Evolutionary conservation across 1,139 yeast species (phyloP), one percentile per base, ranked within the genome.

Genomic region (Suhomyces taliae): DNA sequence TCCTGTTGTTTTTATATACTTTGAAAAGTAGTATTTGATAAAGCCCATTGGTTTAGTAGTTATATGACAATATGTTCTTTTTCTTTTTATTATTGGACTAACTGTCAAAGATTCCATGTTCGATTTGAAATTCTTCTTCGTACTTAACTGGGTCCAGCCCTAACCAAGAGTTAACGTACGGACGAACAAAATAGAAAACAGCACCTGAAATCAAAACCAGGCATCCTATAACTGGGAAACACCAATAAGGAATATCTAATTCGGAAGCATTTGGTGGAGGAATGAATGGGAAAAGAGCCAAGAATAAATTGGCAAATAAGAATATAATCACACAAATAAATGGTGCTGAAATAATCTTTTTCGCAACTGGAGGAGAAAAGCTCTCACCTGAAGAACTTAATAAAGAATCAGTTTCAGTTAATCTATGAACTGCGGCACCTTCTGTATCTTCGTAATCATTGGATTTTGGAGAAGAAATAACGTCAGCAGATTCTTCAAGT

Each of bases 281-380:
- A 0, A 82, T 63, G 59, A 82, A 81, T 7, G 87, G 86, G 46
- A 81, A 74, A 9, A 82, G 46, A 2, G 84, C 82, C 55, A 82
- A 65, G 51, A 80, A 80, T 6, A 80, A 35, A 53, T 81, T 81
- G 12, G 82, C 74, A 1, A 64, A n/a, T 12, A 81, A 57, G 55
- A 81, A 82, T 1, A 79, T 52, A 2, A 58, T 10, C 6, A 70
- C 61, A 42, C 72, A 64, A 8, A 64, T 42, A 45, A 55, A 57
- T 0, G 78, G 78, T 1, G 74, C 67, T 2, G 62, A 55, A 33
- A 60, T 49, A 15, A 51, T 53, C 44, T 50, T 47, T 11, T 31
- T 42, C 9, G 36, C 15, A 6, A n/a, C 34, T 8, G 36, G n/a
- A 12, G 27, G 43, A 4, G 37, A 10, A 12, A 36, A 15, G 4